Evolutionary conservation across 1,139 yeast genomes (phyloP).

Genomic region (Torulaspora globosa): DNA sequence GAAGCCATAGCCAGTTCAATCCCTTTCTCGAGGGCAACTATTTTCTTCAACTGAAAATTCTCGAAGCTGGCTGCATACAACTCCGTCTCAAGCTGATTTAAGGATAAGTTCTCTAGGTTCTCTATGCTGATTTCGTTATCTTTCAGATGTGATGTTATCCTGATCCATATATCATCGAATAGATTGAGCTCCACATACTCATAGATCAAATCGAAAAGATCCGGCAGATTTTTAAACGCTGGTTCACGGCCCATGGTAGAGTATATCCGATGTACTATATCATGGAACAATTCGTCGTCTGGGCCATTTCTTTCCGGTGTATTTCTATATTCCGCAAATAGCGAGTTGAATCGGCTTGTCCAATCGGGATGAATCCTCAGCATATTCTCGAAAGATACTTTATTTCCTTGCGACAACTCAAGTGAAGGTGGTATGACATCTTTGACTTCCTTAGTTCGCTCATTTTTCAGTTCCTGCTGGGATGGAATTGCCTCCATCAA

Average conservation of each 20-base stretch:
- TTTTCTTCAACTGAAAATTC: constrained; percentile 33
- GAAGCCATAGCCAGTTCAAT: constrained; percentile 52
- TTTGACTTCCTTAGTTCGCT: background rate
- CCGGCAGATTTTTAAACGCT: constrained; percentile 42
- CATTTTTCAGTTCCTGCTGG: background rate
- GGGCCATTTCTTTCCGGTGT: constrained; percentile 9
- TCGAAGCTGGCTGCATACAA: constrained; percentile 40
- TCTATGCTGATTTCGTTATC: constrained; percentile 23
- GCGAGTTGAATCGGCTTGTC: constrained; percentile 27
- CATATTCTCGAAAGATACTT: constrained; percentile 21
- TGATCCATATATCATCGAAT: constrained; percentile 55
- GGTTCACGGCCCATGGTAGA: constrained; percentile 21
- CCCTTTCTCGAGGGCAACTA: constrained; percentile 43
- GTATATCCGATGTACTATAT: constrained; percentile 17
- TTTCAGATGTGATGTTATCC: constrained; percentile 14
- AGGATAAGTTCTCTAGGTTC: constrained; percentile 50
- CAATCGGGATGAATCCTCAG: constrained; percentile 28
- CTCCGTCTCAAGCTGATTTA: constrained; percentile 67
- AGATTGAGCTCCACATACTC: constrained; percentile 67
- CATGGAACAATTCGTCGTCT: constrained; percentile 21
- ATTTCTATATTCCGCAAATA: constrained; percentile 31
- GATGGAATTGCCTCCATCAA: constrained; percentile 10
- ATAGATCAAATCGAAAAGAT: constrained; percentile 54
- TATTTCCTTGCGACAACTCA: constrained; percentile 11
- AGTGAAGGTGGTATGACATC: background rate